Conservation (phyloP, 2,329 filamentous ascomycete species). For the Zymoseptoria pseudotritici region DNA sequence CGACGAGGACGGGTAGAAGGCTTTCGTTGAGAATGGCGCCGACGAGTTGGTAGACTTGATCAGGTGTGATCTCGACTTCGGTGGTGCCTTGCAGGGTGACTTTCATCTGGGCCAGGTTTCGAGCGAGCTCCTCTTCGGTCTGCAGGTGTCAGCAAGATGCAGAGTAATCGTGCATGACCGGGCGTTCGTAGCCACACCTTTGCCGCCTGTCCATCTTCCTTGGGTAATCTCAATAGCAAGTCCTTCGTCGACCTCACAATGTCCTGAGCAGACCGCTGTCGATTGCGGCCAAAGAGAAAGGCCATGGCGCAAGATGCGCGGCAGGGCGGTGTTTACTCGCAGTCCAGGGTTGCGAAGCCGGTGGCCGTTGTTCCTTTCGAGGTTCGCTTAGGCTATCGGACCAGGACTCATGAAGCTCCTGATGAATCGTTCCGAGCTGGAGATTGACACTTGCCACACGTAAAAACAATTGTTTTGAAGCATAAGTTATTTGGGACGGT, state of each 20-base stretch:
- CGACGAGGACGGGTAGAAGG: constrained; percentile 74
- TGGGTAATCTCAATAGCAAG: constrained; percentile 48
- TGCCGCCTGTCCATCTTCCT: constrained; percentile 45
- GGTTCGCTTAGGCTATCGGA: not conserved
- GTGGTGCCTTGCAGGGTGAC: constrained; percentile 82
- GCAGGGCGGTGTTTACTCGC: not conserved
- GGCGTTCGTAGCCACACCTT: constrained; percentile 14
- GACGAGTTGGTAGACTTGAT: constrained; percentile 81
- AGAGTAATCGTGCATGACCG: constrained; percentile 16
- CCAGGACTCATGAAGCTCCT: not conserved
- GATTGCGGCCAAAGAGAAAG: constrained; percentile 60
- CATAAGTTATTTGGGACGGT: not conserved
- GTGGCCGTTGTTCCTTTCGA: not conserved
- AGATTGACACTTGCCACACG: not conserved
- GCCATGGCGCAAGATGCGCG: constrained; percentile 47
- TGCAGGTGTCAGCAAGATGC: constrained; percentile 33
- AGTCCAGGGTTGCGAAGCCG: not conserved
- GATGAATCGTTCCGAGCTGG: not conserved
- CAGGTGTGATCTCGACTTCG: constrained; percentile 82
- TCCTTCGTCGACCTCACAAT: constrained; percentile 58
- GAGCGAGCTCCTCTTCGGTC: constrained; percentile 78
- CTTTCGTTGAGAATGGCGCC: constrained; percentile 82
- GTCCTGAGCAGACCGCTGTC: constrained; percentile 55
- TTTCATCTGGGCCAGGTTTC: constrained; percentile 85
- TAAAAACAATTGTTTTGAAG: not conserved